phyloP scores from a whole-genome alignment of 306 rosid genomes.

The Cucumis cinereus region DNA sequence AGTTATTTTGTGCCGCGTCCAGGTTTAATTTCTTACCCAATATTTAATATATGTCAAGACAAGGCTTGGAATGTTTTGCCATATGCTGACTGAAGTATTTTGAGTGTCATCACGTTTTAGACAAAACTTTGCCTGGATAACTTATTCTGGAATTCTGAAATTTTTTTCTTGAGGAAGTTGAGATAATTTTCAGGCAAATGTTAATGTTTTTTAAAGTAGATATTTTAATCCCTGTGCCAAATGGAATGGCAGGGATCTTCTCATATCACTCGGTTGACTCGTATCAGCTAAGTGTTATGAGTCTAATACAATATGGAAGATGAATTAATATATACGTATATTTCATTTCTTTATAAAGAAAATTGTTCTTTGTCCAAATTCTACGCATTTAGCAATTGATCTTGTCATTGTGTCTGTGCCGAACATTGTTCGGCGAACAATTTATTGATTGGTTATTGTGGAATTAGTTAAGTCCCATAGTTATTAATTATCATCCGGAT shows the following conservation, averaged over 20 bases:
- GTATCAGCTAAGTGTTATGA: too few relatives aligned
- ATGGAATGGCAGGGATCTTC: not conserved
- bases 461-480: not conserved
- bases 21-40: slow-evolving; percentile 40
- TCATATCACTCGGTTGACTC: too few relatives aligned
- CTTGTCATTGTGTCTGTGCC: not conserved
- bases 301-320: too few relatives aligned
- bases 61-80: not conserved
- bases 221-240: not conserved
- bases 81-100: not conserved
- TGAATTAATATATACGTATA: too few relatives aligned
- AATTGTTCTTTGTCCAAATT: too few relatives aligned
- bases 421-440: not conserved
- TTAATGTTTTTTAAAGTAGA: not conserved
- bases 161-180: not conserved
- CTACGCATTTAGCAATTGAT: not conserved
- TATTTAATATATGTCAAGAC: not conserved
- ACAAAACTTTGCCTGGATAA: not conserved
- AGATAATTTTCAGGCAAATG: not conserved
- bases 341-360: too few relatives aligned
- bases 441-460: not conserved
- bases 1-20: slow-evolving; percentile 62
- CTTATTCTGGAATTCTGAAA: not conserved
- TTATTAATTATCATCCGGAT: not conserved
- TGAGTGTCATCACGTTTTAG: not conserved